Evolutionary conservation across 495 filamentous ascomycete genomes (phyloP).

Genomic region (Tuber melanosporum): DNA sequence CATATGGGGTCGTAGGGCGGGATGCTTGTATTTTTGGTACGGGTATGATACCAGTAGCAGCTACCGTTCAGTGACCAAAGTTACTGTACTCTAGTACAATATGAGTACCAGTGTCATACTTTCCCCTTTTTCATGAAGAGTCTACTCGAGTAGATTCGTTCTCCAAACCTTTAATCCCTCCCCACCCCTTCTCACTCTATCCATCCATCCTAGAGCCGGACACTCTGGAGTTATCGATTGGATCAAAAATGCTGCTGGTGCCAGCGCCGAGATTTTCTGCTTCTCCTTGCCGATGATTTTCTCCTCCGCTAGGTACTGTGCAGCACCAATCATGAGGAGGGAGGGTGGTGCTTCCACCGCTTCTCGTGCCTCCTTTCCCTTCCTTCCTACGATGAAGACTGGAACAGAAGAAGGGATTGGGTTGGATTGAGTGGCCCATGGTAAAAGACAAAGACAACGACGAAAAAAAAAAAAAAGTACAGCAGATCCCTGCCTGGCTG

Average conservation of each 20-base stretch:
- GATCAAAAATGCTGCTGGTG: not conserved
- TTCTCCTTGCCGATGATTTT: not conserved
- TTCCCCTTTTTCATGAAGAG: not conserved
- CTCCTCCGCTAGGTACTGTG: not conserved
- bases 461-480: conserved; percentile 23
- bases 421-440: not conserved
- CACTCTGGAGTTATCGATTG: not conserved
- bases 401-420: not conserved
- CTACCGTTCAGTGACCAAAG: not conserved
- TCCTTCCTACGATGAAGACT: not conserved
- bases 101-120: not conserved
- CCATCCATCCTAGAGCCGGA: not conserved
- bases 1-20: not conserved
- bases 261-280: not conserved
- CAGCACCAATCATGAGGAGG: not conserved
- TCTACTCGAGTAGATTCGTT: not conserved
- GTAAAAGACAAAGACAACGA: conserved; percentile 12
- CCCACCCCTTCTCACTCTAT: not conserved
- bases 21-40: not conserved
- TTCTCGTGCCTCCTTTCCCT: not conserved
- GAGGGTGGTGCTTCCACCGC: not conserved
- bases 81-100: not conserved
- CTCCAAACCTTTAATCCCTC: not conserved
- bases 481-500: conserved; percentile 29
- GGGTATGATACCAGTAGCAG: not conserved